Base-by-base conservation (phyloP, 331 rosid species). In the Quercus tomentella region DNA sequence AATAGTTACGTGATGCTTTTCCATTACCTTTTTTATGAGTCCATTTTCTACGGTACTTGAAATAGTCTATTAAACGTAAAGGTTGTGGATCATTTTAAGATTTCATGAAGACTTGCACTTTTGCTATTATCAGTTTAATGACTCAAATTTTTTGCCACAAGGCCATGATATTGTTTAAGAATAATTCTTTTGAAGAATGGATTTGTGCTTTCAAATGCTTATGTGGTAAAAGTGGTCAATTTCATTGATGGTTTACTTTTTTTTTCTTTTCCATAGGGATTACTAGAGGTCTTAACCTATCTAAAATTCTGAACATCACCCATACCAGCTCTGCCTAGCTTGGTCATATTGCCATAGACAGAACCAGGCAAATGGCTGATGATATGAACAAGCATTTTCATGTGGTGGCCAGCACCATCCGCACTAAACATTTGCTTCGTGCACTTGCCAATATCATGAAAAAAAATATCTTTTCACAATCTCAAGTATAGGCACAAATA, bases 1-100 rank as follows among this genome's bases (percentile, higher is more conserved):
- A 70, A 79, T 79, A 26, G 68, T 79, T 83, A 37, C 57, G 10
- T 54, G 37, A 73, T 67, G 77, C 75, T 77, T 77, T 77, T 74
- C 54, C 67, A 37, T 70, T 58, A 11, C 33, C 37, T 75, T 37
- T 61, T 65, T 78, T 31, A 74, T 37, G 54, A 68, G 57, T 54
- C 77, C 74, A 78, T 77, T 82, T 78, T 31, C 43, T 9, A 62
- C 18, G 16, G 56, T 55, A 35, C 70, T 74, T 82, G 37, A 67
- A 73, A 72, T 72, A 14, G 55, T 15, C 55, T 49, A 49, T 15
- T 49, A 49, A 14, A 49, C 55, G 55, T 49, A 49, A 49, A 49
- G 55, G 28, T 58, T n/a, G 15, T 60, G 17, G 9, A 8, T 26
- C 3, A 60, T 7, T 60, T 60, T 60, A 14, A 4, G 45, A 49